phyloP scores from a whole-genome alignment of 768 basidiomycete species.

The Amanita jacksonii region DNA sequence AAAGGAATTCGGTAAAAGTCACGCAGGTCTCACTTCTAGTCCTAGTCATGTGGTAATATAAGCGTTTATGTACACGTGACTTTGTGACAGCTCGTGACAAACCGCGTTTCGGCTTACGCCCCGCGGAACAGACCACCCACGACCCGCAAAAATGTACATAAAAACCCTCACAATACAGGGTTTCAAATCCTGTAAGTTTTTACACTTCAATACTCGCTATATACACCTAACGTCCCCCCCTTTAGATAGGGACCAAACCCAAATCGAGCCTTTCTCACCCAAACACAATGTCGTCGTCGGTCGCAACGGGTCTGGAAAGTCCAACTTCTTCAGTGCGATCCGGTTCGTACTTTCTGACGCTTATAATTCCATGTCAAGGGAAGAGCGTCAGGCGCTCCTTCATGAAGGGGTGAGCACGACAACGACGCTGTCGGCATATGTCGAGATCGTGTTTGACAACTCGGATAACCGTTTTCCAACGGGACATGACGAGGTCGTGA shows the following conservation, averaged over 20 bases:
- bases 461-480: slow-evolving; percentile 91
- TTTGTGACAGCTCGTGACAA: too few relatives aligned
- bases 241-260: slow-evolving; percentile 77
- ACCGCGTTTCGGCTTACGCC: neutral
- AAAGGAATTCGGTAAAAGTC: too few relatives aligned
- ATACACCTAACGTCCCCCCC: slow-evolving; percentile 6
- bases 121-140: too few relatives aligned
- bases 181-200: slow-evolving; percentile 89
- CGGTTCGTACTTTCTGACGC: slow-evolving; percentile 97
- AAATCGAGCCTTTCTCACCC: slow-evolving; percentile 91
- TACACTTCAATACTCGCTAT: neutral
- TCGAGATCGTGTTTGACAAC: slow-evolving; percentile 96
- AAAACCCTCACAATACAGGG: slow-evolving; percentile 88
- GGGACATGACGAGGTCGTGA: slow-evolving; percentile 73
- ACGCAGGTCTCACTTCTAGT: too few relatives aligned
- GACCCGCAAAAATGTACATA: slow-evolving; percentile 52
- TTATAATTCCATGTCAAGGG: slow-evolving; percentile 89
- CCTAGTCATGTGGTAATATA: too few relatives aligned
- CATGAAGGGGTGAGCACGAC: slow-evolving; percentile 88
- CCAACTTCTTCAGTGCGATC: slow-evolving; percentile 96
- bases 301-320: slow-evolving; percentile 95
- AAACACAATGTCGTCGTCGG: slow-evolving; percentile 96
- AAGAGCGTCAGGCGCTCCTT: slow-evolving; percentile 87
- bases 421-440: slow-evolving; percentile 86
- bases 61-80: too few relatives aligned